Evolutionary conservation across 2,329 filamentous ascomycete species (phyloP).

Genomic region (Periconia macrospinosa): DNA sequence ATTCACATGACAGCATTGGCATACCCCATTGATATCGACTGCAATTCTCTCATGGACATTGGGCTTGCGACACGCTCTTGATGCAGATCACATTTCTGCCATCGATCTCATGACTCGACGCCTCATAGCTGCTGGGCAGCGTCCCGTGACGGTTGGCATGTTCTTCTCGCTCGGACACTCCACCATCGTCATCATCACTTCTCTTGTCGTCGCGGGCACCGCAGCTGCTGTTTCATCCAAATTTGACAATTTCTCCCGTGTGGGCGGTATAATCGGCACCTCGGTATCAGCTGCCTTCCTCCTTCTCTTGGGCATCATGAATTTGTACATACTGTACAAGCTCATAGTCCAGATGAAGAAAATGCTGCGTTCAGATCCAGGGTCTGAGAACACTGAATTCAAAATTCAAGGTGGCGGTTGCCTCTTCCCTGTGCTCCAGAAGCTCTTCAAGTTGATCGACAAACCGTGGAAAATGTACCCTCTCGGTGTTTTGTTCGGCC

Average conservation of each 20-base stretch:
- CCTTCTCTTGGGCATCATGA: constrained; percentile 78
- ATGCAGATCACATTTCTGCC: constrained; percentile 90
- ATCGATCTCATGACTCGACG: constrained; percentile 95
- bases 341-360: constrained; percentile 69
- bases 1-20: constrained; percentile 26
- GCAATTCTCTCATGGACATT: constrained; percentile 86
- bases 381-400: constrained; percentile 57
- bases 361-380: constrained; percentile 57
- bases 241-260: constrained; percentile 76
- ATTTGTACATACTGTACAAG: constrained; percentile 81
- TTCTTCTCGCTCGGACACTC: constrained; percentile 94
- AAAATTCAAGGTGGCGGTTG: constrained; percentile 77
- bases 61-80: constrained; percentile 90
- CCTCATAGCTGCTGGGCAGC: constrained; percentile 80
- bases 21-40: constrained; percentile 69
- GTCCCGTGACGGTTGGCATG: constrained; percentile 87
- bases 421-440: constrained; percentile 70
- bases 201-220: constrained; percentile 87
- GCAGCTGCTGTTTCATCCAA: constrained; percentile 78
- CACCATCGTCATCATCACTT: constrained; percentile 89
- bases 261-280: constrained; percentile 89
- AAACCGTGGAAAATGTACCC: constrained; percentile 95
- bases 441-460: constrained; percentile 73
- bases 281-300: constrained; percentile 83
- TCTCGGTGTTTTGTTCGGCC: constrained; percentile 78